Evolutionary conservation across 2,329 filamentous ascomycete species (phyloP), one percentile per base, ranked within the genome.

Genomic region (Catunica adiposa): DNA sequence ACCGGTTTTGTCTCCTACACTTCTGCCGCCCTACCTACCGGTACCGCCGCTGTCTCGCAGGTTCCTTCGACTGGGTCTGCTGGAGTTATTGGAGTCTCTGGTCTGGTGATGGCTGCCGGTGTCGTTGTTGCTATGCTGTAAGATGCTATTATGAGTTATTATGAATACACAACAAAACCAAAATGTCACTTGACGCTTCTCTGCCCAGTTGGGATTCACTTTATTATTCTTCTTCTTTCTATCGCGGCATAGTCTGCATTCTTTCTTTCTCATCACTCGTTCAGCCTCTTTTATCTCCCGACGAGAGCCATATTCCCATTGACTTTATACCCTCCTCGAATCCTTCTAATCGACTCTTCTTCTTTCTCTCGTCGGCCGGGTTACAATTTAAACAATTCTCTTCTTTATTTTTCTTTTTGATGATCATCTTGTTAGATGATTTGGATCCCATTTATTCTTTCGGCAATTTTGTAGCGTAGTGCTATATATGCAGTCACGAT

Each of bases 51-150:
- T 42, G 64, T 67, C 50, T 68, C 69, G 58, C 64, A 64, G 54
- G 40, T 44, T n/a, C 72, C 66, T 62, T 26, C 51, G 17, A 47
- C 50, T 42, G 55, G 51, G 47, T 73, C 70, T 58, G 74, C 66
- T n/a, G 63, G 66, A 23, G 67, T 68, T 22, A 65, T 78, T 44
- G 67, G 70, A 46, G 70, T 70, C 53, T 69, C 70, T 48, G 62
- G 76, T 11, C 72, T 71, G 34, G 61, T 76, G 40, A 75, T 72
- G 53, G 62, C 76, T 48, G 71, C 71, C 46, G 76, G 74, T 54
- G 70, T 77, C 61, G 69, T 69, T 50, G 71, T 71, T 15, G 73
- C 70, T n/a, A 60, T 80, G 57, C 66, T 80, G 64, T 80, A 76
- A 70, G 29, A 34, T 5, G 29, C 29, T 34, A 48, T 22, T 20